Evolutionary conservation across 2,329 filamentous ascomycete species (phyloP).

Genomic region (Leptographium galeiforme): DNA sequence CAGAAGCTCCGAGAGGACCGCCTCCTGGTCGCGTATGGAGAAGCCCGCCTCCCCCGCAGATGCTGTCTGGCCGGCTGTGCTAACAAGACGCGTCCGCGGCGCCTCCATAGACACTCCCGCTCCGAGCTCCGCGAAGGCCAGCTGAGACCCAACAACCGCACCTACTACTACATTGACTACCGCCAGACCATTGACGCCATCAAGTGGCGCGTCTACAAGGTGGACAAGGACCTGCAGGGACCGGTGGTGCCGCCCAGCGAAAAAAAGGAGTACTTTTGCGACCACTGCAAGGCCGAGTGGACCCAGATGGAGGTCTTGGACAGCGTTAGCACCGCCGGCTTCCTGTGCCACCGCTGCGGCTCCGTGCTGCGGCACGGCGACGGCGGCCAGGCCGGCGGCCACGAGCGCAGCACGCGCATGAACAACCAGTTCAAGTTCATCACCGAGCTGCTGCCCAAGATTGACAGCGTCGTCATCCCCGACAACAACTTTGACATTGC

Average conservation of each 20-base stretch:
- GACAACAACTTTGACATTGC: constrained; percentile 63
- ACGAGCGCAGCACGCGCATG: constrained; percentile 59
- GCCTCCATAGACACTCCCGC: constrained; percentile 47
- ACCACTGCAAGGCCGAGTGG: constrained; percentile 71
- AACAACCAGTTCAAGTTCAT: constrained; percentile 73
- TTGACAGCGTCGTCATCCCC: constrained; percentile 62
- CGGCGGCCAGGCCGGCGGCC: constrained; percentile 54
- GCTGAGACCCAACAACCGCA: constrained; percentile 68
- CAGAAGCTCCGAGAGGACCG: constrained; percentile 76
- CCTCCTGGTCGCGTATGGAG: constrained; percentile 59
- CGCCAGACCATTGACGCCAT: constrained; percentile 89
- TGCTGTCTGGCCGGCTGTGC: not conserved
- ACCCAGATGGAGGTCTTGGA: constrained; percentile 83
- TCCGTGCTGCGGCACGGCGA: constrained; percentile 50
- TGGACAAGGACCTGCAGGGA: constrained; percentile 79
- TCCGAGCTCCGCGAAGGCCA: constrained; percentile 70
- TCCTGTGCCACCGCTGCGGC: constrained; percentile 71
- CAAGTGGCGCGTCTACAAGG: constrained; percentile 82
- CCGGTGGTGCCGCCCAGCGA: constrained; percentile 69
- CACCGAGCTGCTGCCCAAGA: constrained; percentile 60
- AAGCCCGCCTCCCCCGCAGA: not conserved
- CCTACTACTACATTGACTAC: constrained; percentile 96
- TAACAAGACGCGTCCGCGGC: not conserved
- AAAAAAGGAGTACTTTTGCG: constrained; percentile 84
- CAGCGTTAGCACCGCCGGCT: constrained; percentile 54